A percentile compares a stretch with the other conserved stretches of the same genome.
Evolutionary conservation across 2,329 filamentous ascomycete genomes (phyloP).

Genomic region (Aspergillus quadrilineatus): DNA sequence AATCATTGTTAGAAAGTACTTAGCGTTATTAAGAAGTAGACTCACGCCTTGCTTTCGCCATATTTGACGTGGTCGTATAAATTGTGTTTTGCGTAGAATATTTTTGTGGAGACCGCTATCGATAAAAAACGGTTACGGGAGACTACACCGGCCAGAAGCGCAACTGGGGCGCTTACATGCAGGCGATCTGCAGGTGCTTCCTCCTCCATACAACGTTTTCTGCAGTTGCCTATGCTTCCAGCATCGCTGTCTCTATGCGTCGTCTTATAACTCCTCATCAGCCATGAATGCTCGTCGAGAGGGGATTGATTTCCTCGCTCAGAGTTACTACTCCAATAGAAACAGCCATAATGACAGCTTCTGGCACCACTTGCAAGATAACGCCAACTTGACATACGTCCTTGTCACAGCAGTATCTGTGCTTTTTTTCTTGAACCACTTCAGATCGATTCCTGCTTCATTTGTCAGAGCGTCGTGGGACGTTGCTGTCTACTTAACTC

Average conservation of each 20-base stretch:
- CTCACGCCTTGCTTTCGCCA: constrained; percentile 42
- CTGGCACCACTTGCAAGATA: constrained; percentile 28
- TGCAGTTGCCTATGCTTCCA: constrained; percentile 12
- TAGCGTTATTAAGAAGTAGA: not conserved
- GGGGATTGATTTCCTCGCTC: constrained; percentile 31
- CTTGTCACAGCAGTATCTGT: constrained; percentile 29
- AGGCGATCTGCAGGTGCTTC: constrained; percentile 10
- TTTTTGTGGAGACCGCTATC: constrained; percentile 37
- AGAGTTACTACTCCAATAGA: constrained; percentile 27
- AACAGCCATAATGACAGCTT: constrained; percentile 35
- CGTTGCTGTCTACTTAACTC: constrained; percentile 39
- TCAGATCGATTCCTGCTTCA: constrained; percentile 30
- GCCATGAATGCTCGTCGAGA: constrained; percentile 39
- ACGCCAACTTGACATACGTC: constrained; percentile 30
- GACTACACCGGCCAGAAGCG: constrained; percentile 26
- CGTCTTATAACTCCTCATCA: constrained; percentile 19
- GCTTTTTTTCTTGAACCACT: constrained; percentile 32
- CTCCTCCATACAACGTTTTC: constrained; percentile 16
- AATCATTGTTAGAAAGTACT: constrained; percentile 13
- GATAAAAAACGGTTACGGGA: constrained; percentile 38
- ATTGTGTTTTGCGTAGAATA: constrained; percentile 13
- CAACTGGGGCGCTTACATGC: constrained; percentile 22
- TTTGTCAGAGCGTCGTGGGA: constrained; percentile 39
- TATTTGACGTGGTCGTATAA: constrained; percentile 22
- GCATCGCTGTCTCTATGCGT: constrained; percentile 22